Evolutionary conservation across 345 rosid species (phyloP).

Genomic region (Cardamine resedifolia): DNA sequence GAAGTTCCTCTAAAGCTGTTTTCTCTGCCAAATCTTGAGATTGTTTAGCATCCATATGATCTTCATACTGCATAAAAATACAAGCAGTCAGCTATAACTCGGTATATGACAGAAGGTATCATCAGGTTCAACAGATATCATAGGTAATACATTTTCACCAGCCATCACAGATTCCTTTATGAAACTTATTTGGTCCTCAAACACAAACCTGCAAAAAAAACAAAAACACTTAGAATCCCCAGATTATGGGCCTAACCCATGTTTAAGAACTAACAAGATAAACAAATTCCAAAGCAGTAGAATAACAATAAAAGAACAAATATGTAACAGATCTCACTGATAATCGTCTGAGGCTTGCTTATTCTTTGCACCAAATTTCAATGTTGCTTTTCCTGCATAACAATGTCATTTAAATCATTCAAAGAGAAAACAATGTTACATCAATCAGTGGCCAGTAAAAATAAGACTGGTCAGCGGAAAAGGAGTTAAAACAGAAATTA

Average conservation of each 20-base stretch:
- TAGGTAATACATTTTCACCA: constrained; percentile 71
- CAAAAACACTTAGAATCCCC: not conserved
- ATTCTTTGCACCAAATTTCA: constrained; percentile 84
- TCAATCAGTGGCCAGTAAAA: constrained; percentile 13
- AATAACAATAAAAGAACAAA: constrained; percentile 8
- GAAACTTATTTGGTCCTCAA: constrained; percentile 95
- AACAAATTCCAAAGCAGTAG: not conserved
- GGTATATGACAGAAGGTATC: constrained; percentile 13
- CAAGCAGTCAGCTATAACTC: constrained; percentile 13
- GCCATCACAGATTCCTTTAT: constrained; percentile 78
- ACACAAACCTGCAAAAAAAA: constrained; percentile 59
- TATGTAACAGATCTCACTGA: constrained; percentile 52
- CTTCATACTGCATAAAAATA: constrained; percentile 52
- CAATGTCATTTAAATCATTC: constrained; percentile 13
- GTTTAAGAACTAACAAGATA: constrained; percentile 6
- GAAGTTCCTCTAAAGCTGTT: constrained; percentile 78
- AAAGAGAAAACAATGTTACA: constrained; percentile 16
- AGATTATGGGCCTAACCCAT: constrained; percentile 11
- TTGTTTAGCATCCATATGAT: constrained; percentile 41
- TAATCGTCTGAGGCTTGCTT: constrained; percentile 65
- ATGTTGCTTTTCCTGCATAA: constrained; percentile 74
- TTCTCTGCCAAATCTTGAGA: constrained; percentile 49
- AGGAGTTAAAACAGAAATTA: constrained; percentile 28
- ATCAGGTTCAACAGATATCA: constrained; percentile 12
- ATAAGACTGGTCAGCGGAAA: not conserved